Evolutionary conservation across 2,329 filamentous ascomycete genomes (phyloP), one percentile per base, ranked within the genome.

Genomic region (Aspergillus tanneri): DNA sequence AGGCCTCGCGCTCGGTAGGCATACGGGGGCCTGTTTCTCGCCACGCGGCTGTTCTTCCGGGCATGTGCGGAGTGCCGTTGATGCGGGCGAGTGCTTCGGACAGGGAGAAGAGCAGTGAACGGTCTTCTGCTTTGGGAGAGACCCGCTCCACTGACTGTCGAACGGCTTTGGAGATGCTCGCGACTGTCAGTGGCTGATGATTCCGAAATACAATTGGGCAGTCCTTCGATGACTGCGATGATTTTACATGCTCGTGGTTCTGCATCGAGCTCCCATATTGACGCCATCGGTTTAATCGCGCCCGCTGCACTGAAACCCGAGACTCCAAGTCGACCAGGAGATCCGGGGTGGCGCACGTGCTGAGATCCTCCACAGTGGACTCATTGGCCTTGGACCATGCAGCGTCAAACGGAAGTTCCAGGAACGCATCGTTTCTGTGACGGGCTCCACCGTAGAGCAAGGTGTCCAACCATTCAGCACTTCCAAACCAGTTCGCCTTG

Each of bases 401-500:
- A 7, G 82, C 75, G 23, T 87, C 80, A 54, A 91, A 93, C 0
- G 82, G 75, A 27, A 78, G 77, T 2, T 78, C 78, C 11, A 95
- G 65, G n/a, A 93, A 72, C 0, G 76, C 78, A 51, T 87, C 86
- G 24, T 75, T 79, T 21, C 73, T 73, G 2, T 75, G 70, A 6
- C 73, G 73, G 16, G 75, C 73, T 37, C 88, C 85, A 2, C 88
- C 88, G 42, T 85, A 77, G 0, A 93, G 65, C 16, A 96, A 71
- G 2, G 82, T 76, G 39, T 88, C 80, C 58, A 88, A 78, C 85
- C 90, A 92, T 47, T 82, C 79, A 50, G 85, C 81, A 60, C 85
- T 83, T 2, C 89, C 90, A 11, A 87, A 77, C 90, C 90, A 96
- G 56, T 90, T 88, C 2, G 79, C 76, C 34, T 79, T 80, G 57